Conservation (phyloP, 2,329 filamentous ascomycete genomes). For the Nannizzia gypsea region DNA sequence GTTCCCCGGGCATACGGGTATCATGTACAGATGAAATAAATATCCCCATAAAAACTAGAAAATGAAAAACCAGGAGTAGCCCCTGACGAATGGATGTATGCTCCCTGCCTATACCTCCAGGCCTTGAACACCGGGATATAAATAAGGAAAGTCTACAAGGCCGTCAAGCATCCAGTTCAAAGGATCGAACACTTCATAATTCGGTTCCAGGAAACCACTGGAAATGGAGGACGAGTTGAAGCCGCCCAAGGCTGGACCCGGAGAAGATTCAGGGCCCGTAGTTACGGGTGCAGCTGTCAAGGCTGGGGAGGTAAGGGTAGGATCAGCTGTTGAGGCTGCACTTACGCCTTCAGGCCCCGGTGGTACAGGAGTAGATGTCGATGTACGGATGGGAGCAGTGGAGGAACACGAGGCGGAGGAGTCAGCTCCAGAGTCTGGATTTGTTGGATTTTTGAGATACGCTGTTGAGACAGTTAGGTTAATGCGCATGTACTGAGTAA, state of each 20-base stretch:
- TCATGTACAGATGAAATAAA: neutral
- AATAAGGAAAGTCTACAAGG: conserved; percentile 65
- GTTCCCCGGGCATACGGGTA: neutral
- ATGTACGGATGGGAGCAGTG: conserved; percentile 33
- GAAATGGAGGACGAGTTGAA: conserved; percentile 21
- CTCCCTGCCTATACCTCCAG: conserved; percentile 29
- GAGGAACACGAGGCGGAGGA: conserved; percentile 54
- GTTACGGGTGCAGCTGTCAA: neutral
- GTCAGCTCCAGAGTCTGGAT: conserved; percentile 66
- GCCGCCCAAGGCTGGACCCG: conserved; percentile 15
- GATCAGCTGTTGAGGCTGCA: conserved; percentile 23
- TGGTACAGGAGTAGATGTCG: conserved; percentile 23
- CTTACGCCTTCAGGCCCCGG: conserved; percentile 18
- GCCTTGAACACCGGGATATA: conserved; percentile 32
- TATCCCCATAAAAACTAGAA: neutral
- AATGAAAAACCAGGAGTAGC: neutral
- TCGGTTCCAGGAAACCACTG: conserved; percentile 50
- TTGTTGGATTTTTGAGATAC: conserved; percentile 75
- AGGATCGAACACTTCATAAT: conserved; percentile 83
- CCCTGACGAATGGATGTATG: neutral
- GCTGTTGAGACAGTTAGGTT: conserved; percentile 29
- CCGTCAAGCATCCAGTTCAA: conserved; percentile 90
- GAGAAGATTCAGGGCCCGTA: neutral
- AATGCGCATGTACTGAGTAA: conserved; percentile 19
- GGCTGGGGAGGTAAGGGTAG: conserved; percentile 30